A percentile compares a stretch with the other conserved stretches of the same genome.
These are phyloP conservation scores for Globisporangium yorkense DNA, from an alignment of 352 stramenopile species.

Conservation along the genomic window DNA sequence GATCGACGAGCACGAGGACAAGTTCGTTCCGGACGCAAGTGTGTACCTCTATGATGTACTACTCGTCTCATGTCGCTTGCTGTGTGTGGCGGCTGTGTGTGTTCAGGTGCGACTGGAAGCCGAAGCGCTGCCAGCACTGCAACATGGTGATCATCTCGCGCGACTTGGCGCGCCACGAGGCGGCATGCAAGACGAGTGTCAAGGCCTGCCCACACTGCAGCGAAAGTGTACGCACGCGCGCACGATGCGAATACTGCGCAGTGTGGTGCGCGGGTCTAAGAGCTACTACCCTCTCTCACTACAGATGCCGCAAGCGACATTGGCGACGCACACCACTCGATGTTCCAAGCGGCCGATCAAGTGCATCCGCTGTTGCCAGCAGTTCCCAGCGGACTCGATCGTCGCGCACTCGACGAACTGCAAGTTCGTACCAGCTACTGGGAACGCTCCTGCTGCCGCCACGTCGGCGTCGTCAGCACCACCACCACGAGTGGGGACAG, in stretches of 20 bases:
- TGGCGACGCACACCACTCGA: constrained; percentile 41
- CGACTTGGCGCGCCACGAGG: constrained; percentile 56
- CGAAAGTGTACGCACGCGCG: constrained; percentile 32
- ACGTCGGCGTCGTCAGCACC: not conserved
- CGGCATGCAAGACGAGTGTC: constrained; percentile 54
- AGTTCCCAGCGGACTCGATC: constrained; percentile 69
- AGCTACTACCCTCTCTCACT: not conserved
- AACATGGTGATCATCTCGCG: constrained; percentile 80
- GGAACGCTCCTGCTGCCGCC: not conserved
- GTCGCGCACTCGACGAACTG: constrained; percentile 68
- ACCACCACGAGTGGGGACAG: not conserved
- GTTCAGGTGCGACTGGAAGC: constrained; percentile 68
- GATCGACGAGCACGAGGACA: constrained; percentile 62
- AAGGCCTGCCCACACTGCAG: constrained; percentile 67
- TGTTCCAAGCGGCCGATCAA: constrained; percentile 78
- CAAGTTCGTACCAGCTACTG: constrained; percentile 34
- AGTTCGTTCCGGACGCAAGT: constrained; percentile 15
- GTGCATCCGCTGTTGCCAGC: constrained; percentile 74
- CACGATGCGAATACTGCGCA: not conserved
- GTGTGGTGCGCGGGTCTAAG: not conserved
- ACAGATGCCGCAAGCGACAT: constrained; percentile 49
- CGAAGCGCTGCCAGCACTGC: constrained; percentile 70
- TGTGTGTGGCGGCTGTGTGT: not conserved
- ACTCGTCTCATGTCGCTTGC: not conserved
- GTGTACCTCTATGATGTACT: not conserved